Evolutionary conservation across 148 eudicot genomes (phyloP), one percentile per base, ranked within the genome.

Genomic region (Silene conica): DNA sequence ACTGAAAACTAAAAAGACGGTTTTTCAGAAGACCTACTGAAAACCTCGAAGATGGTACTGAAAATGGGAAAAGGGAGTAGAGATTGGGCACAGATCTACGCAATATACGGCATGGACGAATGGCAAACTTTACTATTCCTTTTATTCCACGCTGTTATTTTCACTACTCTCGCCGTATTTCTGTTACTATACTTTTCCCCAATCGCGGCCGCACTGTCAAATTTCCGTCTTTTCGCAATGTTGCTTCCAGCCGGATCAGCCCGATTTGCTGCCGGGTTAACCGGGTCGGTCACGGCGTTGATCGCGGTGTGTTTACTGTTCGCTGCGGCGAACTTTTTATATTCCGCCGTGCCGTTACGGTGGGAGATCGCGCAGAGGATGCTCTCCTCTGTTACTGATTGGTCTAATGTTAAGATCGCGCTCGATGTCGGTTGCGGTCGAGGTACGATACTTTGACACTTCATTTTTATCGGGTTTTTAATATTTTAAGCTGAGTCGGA

Each of bases 371-470:
- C 95, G 0, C 97, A 91, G 78, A 82, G 98, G 16, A 91, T 93
- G 82, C 84, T 93, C 65, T 28, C 75, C 61, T 79, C 81, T 9
- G 87, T 93, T 38, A 61, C 74, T 67, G 98, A 93, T 78, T 93
- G 98, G 98, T 84, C 91, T 1, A 73, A 81, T 18, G 97, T 93
- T 19, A 82, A 68, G 72, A 85, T 87, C 78, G 98, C 91, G 0
- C 89, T 93, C 26, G 98, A 94, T 78, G 93, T 94, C n/a, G 98
- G 98, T 26, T 94, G 97, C 54, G 98, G 98, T 54, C 77, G 93
- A 25, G 98, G 78, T 76, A 76, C 10, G 45, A 38, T 18, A n/a
- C 19, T 6, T 28, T 31, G 20, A 9, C 54, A 48, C 54, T 10
- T 11, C 54, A 48, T 15, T 50, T 50, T 50, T 38, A 38, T 38